Base-by-base conservation (phyloP, 148 eudicot species). In the Nepenthes gracilis region DNA sequence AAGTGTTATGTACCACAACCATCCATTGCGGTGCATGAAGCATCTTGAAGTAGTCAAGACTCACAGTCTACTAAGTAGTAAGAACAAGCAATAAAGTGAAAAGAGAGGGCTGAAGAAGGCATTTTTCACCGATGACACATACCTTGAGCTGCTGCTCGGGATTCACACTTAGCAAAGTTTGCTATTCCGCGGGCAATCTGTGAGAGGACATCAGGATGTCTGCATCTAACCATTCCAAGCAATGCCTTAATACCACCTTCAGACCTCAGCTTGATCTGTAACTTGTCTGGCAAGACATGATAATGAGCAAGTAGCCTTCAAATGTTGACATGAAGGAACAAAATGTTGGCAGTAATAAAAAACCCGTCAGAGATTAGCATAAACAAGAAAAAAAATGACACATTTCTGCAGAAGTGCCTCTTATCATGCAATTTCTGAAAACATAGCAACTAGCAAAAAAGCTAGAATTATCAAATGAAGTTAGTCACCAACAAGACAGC, bases 131-230 rank as follows among this genome's bases (percentile, higher is more conserved):
- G 47, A 77, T 45, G 65, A 12, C 58, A 70, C 78, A 68, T 81
- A 87, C 99, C 99, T 62, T 89, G 92, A 67, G 81, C 68, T 52
- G 90, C 78, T 61, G 86, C 77, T 56, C 95, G 83, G 47, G 99
- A 94, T 74, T 94, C 99, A 55, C 97, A 94, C 77, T 94, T 94
- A 2, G 99, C 95, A 63, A 94, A 94, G 74, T 94, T 94, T 43
- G 99, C 99, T 57, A 94, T 75, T 63, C 99, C 99, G 33, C 97
- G 92, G 32, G 99, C 99, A 80, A 94, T 95, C 79, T 94, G 99
- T 54, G 88, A 80, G 40, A 94, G 92, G 67, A 94, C 99, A 73
- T 94, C 99, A 9, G 93, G 90, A 81, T 94, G 99, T 64, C 97
- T 76, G 63, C 95, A 84, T 73, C 95, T 76, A 37, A 94, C 99